Evolutionary conservation across 768 basidiomycete species (phyloP).

Genomic region (Leccinum uliginosum): DNA sequence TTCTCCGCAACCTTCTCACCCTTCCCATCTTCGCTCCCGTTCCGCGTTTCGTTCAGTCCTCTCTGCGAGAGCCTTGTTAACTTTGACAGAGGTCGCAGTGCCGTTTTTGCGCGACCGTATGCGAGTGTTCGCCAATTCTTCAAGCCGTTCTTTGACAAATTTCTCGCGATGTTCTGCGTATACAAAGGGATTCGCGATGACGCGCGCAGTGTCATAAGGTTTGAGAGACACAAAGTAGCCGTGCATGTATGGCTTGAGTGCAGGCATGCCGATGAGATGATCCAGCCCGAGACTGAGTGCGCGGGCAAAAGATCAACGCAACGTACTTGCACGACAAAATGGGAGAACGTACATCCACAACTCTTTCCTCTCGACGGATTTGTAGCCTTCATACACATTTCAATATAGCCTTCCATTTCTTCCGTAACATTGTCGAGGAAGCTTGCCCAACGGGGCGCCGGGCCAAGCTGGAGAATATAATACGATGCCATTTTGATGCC

Average conservation of each 20-base stretch:
- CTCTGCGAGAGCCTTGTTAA: constrained; percentile 85
- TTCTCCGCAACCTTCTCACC: constrained; percentile 37
- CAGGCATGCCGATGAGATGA: constrained; percentile 90
- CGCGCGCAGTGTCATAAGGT: constrained; percentile 91
- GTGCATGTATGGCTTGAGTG: constrained; percentile 99
- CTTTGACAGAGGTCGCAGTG: constrained; percentile 23
- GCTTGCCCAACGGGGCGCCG: constrained; percentile 93
- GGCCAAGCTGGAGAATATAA: constrained; percentile 94
- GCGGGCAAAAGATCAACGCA: neutral
- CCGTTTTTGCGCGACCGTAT: constrained; percentile 76
- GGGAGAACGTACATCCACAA: constrained; percentile 64
- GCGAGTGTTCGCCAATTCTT: constrained; percentile 88
- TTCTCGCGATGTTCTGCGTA: constrained; percentile 93
- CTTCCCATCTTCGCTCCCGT: constrained; percentile 50
- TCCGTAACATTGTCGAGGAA: constrained; percentile 99
- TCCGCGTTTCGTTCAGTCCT: constrained; percentile 58
- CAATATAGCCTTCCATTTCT: constrained; percentile 91
- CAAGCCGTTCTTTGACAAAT: constrained; percentile 82
- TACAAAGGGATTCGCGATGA: constrained; percentile 94
- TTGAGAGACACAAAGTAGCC: constrained; percentile 97
- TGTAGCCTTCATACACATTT: constrained; percentile 92
- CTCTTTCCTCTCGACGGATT: constrained; percentile 88
- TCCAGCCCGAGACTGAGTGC: constrained; percentile 78
- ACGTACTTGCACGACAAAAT: neutral
- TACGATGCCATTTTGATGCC: constrained; percentile 94